Base-by-base conservation (phyloP, 768 basidiomycete genomes). In the Leccinum fibrillosum region DNA sequence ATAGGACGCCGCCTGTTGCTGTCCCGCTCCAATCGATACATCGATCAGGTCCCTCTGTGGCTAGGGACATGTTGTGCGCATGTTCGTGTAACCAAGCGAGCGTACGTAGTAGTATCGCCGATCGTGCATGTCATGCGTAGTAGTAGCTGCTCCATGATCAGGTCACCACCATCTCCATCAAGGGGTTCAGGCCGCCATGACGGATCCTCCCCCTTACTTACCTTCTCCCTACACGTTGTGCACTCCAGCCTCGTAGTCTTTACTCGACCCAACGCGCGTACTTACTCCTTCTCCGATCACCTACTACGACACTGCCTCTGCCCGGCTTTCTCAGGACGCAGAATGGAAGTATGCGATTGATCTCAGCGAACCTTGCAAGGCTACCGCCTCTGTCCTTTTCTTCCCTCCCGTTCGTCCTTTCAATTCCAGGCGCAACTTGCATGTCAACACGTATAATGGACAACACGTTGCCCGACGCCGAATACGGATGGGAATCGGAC, bases 211-310 rank as follows among this genome's bases (percentile, higher is more conserved):
- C 11, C 37, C 23, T 17, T 28, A 28, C 4, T 30, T 30, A 39
- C 37, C 37, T 50, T 39, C 58, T 19, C 50, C 13, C 15, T 57
- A 63, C 62, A 65, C 59, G 63, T 65, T 63, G 63, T 30, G 19
- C 35, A 9, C 53, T 54, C 52, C 11, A 60, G 42, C 32, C 48
- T 28, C 12, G 8, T 32, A 25, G 25, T 21, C 13, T 23, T 37
- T 23, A 12, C 54, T 37, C 54, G 26, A 53, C 7, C 13, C 5
- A 52, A 54, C 57, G 25, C 42, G 26, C 17, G 30, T 44, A 34
- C 53, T 49, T 37, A 34, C 34, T 26, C 47, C 13, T 21, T 21
- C 15, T 15, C n/a, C 39, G 32, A 53, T 54, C 61, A 54, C 51
- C 23, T 13, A 34, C 30, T 11, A 63, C 56, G 42, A 30, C 9